Evolutionary conservation across 148 eudicot species (phyloP), one percentile per base, ranked within the genome.

Genomic region (Chenopodium berlandieri): DNA sequence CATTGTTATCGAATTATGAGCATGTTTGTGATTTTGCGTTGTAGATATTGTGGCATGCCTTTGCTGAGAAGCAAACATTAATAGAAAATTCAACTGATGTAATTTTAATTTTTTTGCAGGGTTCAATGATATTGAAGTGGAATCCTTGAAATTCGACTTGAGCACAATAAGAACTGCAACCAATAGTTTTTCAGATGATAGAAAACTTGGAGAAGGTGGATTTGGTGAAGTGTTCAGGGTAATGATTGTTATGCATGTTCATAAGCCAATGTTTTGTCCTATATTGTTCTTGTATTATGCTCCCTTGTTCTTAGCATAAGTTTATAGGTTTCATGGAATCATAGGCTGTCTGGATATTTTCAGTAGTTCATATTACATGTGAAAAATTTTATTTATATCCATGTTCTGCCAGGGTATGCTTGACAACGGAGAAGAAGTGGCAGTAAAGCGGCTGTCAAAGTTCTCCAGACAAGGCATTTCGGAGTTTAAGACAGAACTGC

Each of bases 181-280:
- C 75, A 81, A 78, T 60, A 85, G 75, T 74, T 85, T 85, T 62
- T 81, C 87, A 16, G 75, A 77, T 7, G 73, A 64, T 30, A 81
- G 78, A 67, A 85, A 85, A 79, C 87, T 85, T 20, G 87, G 87
- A 40, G 87, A 85, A 85, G 87, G 87, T 25, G 87, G 87, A 52
- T 85, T 85, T 78, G 87, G 87, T 67, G 87, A 85, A 85, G 87
- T 85, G 27, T 85, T 52, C 76, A 85, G 75, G 84, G 87, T 85
- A 81, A 85, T 13, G 19, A 44, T 44, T 52, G 16, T 3, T 56
- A 20, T 73, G 32, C 9, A 70, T 84, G 44, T 63, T 65, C 25
- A 69, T 63, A 17, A 13, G 13, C 47, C 6, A 46, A 13, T 47
- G 64, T 12, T 71, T 47, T 48, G 4, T 27, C 48, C 46, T 34